Evolutionary conservation across 257 asterid genomes (phyloP), one percentile per base, ranked within the genome.

Genomic region (Mitragyna speciosa): DNA sequence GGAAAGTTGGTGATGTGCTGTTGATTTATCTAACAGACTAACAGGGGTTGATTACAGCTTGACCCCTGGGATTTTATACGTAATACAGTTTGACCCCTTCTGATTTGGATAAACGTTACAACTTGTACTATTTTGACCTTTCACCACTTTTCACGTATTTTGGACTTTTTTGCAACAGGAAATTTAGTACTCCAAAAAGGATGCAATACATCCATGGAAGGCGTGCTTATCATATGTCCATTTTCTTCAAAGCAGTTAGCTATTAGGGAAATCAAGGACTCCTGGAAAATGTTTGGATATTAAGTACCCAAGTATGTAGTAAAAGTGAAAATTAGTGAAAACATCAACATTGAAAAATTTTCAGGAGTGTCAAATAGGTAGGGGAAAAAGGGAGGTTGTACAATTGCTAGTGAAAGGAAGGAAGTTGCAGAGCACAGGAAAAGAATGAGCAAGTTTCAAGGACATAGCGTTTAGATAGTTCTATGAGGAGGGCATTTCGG

Each of bases 1-100:
- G 36, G 71, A 43, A 58, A 61, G 79, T 76, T 59, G 79, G 79
- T 76, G 71, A 61, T 61, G 69, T 58, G 17, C 70, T 22, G 78
- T 58, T 75, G 72, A 39, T 61, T 24, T 16, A 41, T 11, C 24
- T 4, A 68, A n/a, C n/a, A n/a, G n/a, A n/a, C n/a, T n/a, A n/a
- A 33, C 68, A 63, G 5, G 17, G 19, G 19, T 11, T 9, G 4
- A 59, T 59, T 24, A 24, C 54, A 19, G 19, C n/a, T 17, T 17
- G 24, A 6, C 63, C 63, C 63, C n/a, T 17, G 63, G 63, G n/a
- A 54, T 54, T 54, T 54, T 5, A n/a, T 54, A 54, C 63, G 19
- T 54, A 49, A 20, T 54, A 54, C 26, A 0, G 10, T 19, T 54
- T 6, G 63, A 19, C 63, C 26, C 26, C 6, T 20, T 54, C 61